Conservation (phyloP, 2,329 filamentous ascomycete genomes). For the Arthrobotrys megalospora region DNA sequence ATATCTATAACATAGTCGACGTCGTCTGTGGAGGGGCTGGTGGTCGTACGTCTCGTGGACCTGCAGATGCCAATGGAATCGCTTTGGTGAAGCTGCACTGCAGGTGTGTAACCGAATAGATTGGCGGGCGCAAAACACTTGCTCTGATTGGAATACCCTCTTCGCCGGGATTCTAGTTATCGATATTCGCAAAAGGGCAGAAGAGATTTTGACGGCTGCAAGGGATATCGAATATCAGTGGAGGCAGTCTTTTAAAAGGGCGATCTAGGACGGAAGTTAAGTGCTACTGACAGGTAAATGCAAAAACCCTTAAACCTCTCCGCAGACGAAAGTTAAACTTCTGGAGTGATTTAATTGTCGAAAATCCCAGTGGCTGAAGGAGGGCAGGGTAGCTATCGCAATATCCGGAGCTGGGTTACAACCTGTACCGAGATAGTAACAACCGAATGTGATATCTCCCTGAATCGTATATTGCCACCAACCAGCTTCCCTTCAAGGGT, state of each 20-base stretch:
- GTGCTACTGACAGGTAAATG: constrained; percentile 8
- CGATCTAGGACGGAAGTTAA: constrained; percentile 4
- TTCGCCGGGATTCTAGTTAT: constrained; percentile 14
- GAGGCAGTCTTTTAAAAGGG: background rate
- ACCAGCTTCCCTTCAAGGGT: constrained; percentile 16
- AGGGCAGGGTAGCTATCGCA: constrained; percentile 41
- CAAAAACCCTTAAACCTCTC: constrained; percentile 30
- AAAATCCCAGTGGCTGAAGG: constrained; percentile 60
- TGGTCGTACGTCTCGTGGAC: constrained; percentile 33
- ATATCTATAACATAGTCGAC: background rate
- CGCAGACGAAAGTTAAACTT: background rate
- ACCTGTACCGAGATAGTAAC: constrained; percentile 35
- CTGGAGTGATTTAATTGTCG: constrained; percentile 23
- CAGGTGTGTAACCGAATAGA: constrained; percentile 27
- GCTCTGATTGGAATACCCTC: constrained; percentile 36
- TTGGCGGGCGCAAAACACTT: constrained; percentile 27
- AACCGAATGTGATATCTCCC: constrained; percentile 35
- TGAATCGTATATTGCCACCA: constrained; percentile 34
- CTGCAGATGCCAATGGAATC: constrained; percentile 35
- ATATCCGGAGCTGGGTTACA: constrained; percentile 48
- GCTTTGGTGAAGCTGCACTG: constrained; percentile 24
- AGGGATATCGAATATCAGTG: constrained; percentile 20
- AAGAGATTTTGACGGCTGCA: constrained; percentile 6
- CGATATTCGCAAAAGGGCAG: constrained; percentile 23
- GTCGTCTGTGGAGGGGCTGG: constrained; percentile 28